phyloP scores from a whole-genome alignment of 257 asterid species.

The Buddleja alternifolia region DNA sequence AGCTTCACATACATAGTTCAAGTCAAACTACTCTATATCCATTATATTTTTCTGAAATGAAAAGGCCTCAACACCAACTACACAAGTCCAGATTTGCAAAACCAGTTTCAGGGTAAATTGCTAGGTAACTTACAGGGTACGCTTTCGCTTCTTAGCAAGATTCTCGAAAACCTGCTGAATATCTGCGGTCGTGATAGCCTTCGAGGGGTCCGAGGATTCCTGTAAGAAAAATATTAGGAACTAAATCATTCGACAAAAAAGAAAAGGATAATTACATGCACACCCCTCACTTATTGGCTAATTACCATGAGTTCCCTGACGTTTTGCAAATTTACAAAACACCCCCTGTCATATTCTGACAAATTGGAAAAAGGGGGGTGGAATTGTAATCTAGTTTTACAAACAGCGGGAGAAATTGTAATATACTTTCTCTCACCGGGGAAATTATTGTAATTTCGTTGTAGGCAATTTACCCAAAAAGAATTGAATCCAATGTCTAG shows the following conservation, averaged over 20 bases:
- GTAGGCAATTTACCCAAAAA: background rate
- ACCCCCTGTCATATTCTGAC: too few species aligned
- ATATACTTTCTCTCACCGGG: too few species aligned
- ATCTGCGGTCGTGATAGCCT: constrained; percentile 73
- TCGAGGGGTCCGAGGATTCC: constrained; percentile 71
- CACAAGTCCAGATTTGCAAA: background rate
- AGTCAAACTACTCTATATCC: background rate
- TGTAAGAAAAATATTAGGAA: constrained; percentile 28
- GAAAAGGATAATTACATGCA: too few species aligned
- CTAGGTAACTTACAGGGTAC: constrained; percentile 37
- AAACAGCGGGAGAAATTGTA: too few species aligned
- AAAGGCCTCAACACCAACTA: background rate
- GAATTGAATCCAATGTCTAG: background rate
- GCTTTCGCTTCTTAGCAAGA: constrained; percentile 78
- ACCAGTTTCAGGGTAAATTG: background rate
- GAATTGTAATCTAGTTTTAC: too few species aligned
- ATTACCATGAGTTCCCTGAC: too few species aligned
- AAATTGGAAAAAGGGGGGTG: too few species aligned
- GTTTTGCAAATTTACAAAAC: too few species aligned
- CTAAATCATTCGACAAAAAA: too few species aligned
- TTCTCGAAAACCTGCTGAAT: constrained; percentile 79
- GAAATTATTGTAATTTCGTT: too few species aligned
- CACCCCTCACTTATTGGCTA: too few species aligned
- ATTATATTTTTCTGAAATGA: background rate
- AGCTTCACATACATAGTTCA: constrained; percentile 23